Evolutionary conservation across 345 rosid species (phyloP), one percentile per base, ranked within the genome.

Genomic region (Diplotaxis tenuifolia): DNA sequence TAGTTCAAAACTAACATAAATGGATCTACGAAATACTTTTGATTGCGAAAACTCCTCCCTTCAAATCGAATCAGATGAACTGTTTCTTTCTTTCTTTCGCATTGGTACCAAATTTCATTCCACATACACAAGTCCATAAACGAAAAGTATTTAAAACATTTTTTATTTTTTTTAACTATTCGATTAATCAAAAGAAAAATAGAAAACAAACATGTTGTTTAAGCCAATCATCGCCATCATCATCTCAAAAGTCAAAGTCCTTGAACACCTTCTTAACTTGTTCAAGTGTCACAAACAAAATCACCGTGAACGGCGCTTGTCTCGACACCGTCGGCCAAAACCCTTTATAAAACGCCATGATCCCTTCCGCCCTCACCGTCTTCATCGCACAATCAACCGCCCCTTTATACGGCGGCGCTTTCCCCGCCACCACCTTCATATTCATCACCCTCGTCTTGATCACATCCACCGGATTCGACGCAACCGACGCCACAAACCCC

Each of bases 221-320:
- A 31, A 6, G 58, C 40, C 40, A 42, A 18, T 70, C 49, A 31
- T 53, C 74, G 67, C 36, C 69, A 71, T 29, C 64, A 15, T 72
- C 69, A 15, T 19, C 52, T 72, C 69, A 78, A 73, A 78, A 78
- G 70, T 78, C 81, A 79, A 82, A 86, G 65, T 89, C 93, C 47
- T 87, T 86, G 0, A 91, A 65, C 86, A 91, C 6, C 80, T 84
- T 89, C 58, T 89, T 69, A 64, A 89, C 93, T 71, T 89, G 97
- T 67, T 91, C 97, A 11, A 91, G 83, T 3, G 97, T 91, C 2
- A 91, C 91, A 54, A 91, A 91, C 58, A 91, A 67, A 67, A 91
- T 89, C 34, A 92, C 81, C 59, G 98, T 92, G 70, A 92, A 92
- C n/a, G 96, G 98, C 0, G 94, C 98, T 67, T 89, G 96, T 60